phyloP scores from a whole-genome alignment of 495 filamentous ascomycete genomes.

The Daldinia caldariorum region DNA sequence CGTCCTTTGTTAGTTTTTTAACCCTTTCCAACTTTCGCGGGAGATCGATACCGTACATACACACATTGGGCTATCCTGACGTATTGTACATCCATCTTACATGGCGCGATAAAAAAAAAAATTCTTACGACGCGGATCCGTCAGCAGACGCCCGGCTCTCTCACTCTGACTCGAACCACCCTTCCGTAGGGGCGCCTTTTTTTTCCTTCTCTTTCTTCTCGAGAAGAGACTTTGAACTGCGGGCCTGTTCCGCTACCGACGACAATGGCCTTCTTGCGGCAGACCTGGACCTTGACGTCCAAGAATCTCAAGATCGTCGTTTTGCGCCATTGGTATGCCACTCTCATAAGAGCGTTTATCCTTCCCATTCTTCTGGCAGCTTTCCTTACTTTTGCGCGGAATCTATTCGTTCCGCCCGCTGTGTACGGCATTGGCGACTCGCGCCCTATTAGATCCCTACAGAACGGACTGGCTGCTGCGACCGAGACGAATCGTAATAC shows the following conservation, averaged over 20 bases:
- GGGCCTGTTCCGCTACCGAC: constrained; percentile 16
- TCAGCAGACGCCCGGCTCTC: constrained; percentile 23
- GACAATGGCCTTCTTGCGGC: constrained; percentile 67
- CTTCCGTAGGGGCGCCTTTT: constrained; percentile 13
- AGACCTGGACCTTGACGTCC: constrained; percentile 74
- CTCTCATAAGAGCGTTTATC: constrained; percentile 73
- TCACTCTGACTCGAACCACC: constrained; percentile 20
- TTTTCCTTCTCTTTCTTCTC: neutral
- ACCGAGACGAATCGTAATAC: constrained; percentile 62
- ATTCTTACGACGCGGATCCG: constrained; percentile 22
- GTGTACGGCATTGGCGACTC: constrained; percentile 71
- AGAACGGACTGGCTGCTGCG: constrained; percentile 64
- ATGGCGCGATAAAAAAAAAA: constrained; percentile 28
- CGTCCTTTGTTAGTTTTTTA: constrained; percentile 1
- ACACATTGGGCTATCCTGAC: neutral
- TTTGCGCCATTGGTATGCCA: constrained; percentile 69
- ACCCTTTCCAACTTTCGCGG: neutral
- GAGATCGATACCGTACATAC: neutral
- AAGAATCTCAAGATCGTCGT: constrained; percentile 81
- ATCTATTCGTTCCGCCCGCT: constrained; percentile 73
- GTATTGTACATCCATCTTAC: constrained; percentile 28
- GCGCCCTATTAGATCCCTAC: constrained; percentile 66
- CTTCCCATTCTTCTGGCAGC: constrained; percentile 74
- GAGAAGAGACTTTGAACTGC: constrained; percentile 16
- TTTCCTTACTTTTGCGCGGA: constrained; percentile 73